Conservation (phyloP, 2,329 filamentous ascomycete species). For the Ophiocordyceps robertsii region DNA sequence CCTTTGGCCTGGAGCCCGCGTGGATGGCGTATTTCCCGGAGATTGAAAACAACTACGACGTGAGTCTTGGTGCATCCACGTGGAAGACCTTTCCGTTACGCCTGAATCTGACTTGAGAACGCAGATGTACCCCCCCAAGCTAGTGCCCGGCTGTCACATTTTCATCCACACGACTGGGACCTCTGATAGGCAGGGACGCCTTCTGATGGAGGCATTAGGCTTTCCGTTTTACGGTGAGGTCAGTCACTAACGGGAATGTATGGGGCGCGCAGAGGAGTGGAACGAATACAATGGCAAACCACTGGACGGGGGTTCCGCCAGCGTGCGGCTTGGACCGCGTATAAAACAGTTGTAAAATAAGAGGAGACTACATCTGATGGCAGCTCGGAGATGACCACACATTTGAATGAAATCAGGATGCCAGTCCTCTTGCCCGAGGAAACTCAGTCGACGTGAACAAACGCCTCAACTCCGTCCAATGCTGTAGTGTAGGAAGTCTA, state of each 20-base stretch:
- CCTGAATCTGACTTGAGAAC: slow-evolving; percentile 5
- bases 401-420: too few species aligned
- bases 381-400: too few species aligned
- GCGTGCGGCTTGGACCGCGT: too few species aligned
- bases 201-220: slow-evolving; percentile 41
- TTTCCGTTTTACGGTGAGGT: slow-evolving; percentile 70
- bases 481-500: slow-evolving; percentile 6
- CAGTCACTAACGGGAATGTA: slow-evolving; percentile 16
- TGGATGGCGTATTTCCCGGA: slow-evolving; percentile 81
- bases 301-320: too few species aligned
- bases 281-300: too few species aligned
- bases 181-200: slow-evolving; percentile 70
- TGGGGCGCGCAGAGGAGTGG: too few species aligned
- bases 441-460: slow-evolving; percentile 3
- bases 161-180: slow-evolving; percentile 74
- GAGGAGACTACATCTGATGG: too few species aligned
- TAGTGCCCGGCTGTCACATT: slow-evolving; percentile 79
- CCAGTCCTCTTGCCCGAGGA: too few species aligned
- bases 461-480: slow-evolving; percentile 23
- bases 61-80: slow-evolving; percentile 34
- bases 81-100: background rate
- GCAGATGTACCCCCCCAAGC: slow-evolving; percentile 47
- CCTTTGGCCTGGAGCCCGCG: slow-evolving; percentile 64
- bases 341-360: too few species aligned
- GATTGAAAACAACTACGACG: slow-evolving; percentile 88